Evolutionary conservation across 2,329 filamentous ascomycete species (phyloP), one percentile per base, ranked within the genome.

Genomic region (Colletotrichum liaoningense): DNA sequence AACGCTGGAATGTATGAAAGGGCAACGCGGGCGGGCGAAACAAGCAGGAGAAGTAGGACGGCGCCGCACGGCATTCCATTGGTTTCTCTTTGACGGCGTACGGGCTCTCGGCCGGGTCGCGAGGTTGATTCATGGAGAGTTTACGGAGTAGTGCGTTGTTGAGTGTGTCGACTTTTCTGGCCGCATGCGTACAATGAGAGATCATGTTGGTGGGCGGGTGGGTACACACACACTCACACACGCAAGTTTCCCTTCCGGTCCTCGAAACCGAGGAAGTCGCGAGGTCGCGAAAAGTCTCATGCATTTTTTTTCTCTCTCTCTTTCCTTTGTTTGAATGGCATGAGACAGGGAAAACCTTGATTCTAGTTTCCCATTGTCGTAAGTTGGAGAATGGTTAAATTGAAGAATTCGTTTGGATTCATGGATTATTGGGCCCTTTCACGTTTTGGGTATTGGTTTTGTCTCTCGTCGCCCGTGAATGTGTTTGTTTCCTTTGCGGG

Each of bases 81-180:
- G 26, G 19, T 4, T 19, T 24, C 30, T 12, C 42, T 28, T 42
- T 19, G 38, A 42, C 38, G 38, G 38, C 38, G 6, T 42, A 5
- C 49, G 16, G 30, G 38, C 38, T 54, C 42, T 69, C 65, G 69
- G 69, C 65, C 54, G 65, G 58, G 54, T 11, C 59, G 1, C 59
- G 42, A 69, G 55, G 42, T 55, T 30, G 24, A 55, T 8, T 8
- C n/a, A 35, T 35, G 11, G 11, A 35, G 33, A 35, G 26, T 30
- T 30, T 30, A 30, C 28, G 28, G 28, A 30, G 28, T 30, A 30
- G 42, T 52, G 66, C 35, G 35, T 35, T 9, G 3, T 2, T 12
- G 33, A 35, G 33, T 38, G 35, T 46, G 38, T 46, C 42, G 42
- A 49, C 9, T n/a, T 49, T 49, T 49, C 33, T 22, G 42, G 42